Base-by-base conservation (phyloP, 2,329 filamentous ascomycete species). In the Colletotrichum sp. region DNA sequence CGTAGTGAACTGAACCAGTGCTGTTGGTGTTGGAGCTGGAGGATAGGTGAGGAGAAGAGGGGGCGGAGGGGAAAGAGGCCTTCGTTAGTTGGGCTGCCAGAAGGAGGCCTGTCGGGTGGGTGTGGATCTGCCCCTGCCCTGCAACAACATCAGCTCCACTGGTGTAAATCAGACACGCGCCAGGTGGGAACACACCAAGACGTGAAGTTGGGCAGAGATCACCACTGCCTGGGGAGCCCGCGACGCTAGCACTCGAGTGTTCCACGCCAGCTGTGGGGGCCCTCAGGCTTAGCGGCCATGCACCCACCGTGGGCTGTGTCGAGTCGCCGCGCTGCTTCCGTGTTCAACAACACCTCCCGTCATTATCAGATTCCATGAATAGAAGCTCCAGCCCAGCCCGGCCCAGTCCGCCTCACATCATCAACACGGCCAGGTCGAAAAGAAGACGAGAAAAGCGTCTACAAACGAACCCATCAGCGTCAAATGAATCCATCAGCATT, bases 41-140 rank as follows among this genome's bases (percentile, higher is more conserved):
- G 69, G 69, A 30, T 28, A 34, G 32, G 32, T 34, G 44, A 10
- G 62, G 18, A 26, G 69, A 30, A 26, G 16, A 60, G 32, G 32
- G 32, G 18, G 60, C 55, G 67, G 39, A n/a, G 55, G 21, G n/a
- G 32, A 64, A 71, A 16, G 44, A 64, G n/a, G 60, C 36, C 16
- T 12, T n/a, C 8, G 62, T 36, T 44, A 34, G 59, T 62, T 34
- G 59, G 59, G 59, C 59, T 62, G 59, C 59, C 59, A 62, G 28
- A 65, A 18, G 62, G n/a, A 65, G 34, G 62, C 62, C 34, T 21
- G 36, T 15, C 10, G 65, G 10, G 10, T 59, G 28, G 28, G 64
- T 69, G 63, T 63, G 71, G 71, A 73, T 73, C 71, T 62, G 65
- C 60, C 55, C 71, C 55, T 69, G 44, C 44, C 44, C n/a, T 52